Base-by-base conservation (phyloP, 257 asterid species). In the Vinca minor region DNA sequence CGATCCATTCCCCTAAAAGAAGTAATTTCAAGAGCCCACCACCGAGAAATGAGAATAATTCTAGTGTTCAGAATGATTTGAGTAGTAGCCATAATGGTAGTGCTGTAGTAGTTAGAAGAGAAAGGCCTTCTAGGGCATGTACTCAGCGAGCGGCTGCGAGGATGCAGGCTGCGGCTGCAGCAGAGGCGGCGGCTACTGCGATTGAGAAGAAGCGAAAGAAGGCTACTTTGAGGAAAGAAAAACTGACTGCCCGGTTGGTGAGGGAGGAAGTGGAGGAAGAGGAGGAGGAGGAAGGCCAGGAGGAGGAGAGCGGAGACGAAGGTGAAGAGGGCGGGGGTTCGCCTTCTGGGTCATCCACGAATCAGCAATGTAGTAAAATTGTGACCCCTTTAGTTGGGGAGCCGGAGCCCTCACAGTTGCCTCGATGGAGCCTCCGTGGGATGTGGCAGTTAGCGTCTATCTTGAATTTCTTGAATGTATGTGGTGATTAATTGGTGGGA, bases 361-460 rank as follows among this genome's bases (percentile, higher is more conserved):
- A 71, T 38, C 66, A 71, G 77, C 95, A 82, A 76, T 80, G 79
- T 53, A 74, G 85, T 65, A 89, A 75, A 70, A 74, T 74, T 39
- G 71, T 93, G 23, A 93, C 97, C 8, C 85, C 82, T 2, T 69
- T 93, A 50, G 85, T 84, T 53, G 96, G 87, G 46, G 97, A 87
- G 67, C 79, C 88, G 31, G 99, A 93, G 82, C 77, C 85, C 8
- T 90, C 95, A 0, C 99, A 93, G 81, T 67, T 89, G 76, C 92
- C 89, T 0, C 83, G 99, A 62, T 87, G 94, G 97, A 83, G 62
- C 60, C 71, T 93, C 48, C 87, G 97, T 59, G 85, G 90, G 44
- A 93, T 89, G 99, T 89, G 97, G 99, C 87, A 93, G 82, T 68
- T 93, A 84, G 97, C 99, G 78, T 89, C 99, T 25, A 74, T 93